phyloP scores from a whole-genome alignment of 139 green algal species.

The Volvox reticuliferus region DNA sequence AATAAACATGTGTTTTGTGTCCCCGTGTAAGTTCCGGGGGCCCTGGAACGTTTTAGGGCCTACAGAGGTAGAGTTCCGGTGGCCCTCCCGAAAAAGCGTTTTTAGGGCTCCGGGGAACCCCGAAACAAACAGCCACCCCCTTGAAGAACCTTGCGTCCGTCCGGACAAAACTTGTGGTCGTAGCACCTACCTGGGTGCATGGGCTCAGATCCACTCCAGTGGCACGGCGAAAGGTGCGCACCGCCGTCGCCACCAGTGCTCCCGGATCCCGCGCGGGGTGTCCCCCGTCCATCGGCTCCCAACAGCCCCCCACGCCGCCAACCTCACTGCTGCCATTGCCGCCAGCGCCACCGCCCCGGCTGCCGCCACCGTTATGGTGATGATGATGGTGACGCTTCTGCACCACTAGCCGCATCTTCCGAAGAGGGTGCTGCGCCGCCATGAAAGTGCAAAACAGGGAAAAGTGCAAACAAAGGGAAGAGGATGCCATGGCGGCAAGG shows the following conservation, averaged over 20 bases:
- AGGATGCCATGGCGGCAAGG: too few species aligned
- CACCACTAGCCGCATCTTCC: constrained; percentile 63
- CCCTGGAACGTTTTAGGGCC: too few species aligned
- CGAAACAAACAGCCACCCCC: too few species aligned
- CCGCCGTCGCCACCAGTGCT: constrained; percentile 61
- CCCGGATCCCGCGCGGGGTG: constrained; percentile 60
- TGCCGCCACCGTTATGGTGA: constrained; percentile 35
- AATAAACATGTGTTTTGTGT: too few species aligned
- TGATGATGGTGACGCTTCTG: constrained; percentile 44
- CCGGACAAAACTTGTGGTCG: too few species aligned
- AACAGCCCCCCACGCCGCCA: constrained; percentile 42
- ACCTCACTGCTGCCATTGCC: constrained; percentile 51
- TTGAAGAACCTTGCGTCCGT: too few species aligned
- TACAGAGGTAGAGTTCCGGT: too few species aligned
- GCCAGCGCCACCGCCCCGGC: constrained; percentile 49
- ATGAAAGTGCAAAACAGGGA: neutral
- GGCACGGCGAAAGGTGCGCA: constrained; percentile 61
- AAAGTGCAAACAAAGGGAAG: neutral
- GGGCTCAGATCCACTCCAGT: constrained; percentile 66
- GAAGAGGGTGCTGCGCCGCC: constrained; percentile 48
- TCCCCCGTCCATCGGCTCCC: constrained; percentile 66
- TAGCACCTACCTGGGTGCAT: constrained; percentile 52
- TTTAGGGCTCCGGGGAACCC: too few species aligned
- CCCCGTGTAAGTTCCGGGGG: too few species aligned
- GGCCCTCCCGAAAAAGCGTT: too few species aligned